phyloP scores from a whole-genome alignment of 306 rosid genomes.

The Fragaria iinumae region DNA sequence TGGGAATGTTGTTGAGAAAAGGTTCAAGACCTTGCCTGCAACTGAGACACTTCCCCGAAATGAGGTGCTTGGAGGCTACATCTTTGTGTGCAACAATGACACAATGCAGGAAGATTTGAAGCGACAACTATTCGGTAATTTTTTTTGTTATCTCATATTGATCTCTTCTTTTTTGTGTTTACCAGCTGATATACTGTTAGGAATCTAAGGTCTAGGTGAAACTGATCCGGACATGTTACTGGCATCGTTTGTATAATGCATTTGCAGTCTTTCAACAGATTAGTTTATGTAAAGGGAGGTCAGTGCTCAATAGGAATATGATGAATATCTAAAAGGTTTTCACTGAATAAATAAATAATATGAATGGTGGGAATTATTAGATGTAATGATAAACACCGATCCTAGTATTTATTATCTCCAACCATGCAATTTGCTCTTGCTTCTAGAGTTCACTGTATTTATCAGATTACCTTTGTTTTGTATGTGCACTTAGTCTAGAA shows the following conservation, averaged over 20 bases:
- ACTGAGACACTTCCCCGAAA: constrained; percentile 95
- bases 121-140: constrained; percentile 88
- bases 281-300: neutral
- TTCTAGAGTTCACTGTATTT: neutral
- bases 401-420: neutral
- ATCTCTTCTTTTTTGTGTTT: neutral
- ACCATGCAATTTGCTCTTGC: neutral
- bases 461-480: neutral
- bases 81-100: constrained; percentile 95
- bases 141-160: neutral
- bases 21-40: constrained; percentile 97
- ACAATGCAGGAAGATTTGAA: constrained; percentile 99
- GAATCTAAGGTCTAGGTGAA: neutral
- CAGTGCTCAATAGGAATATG: neutral
- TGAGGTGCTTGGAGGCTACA: constrained; percentile 99
- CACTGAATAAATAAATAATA: neutral
- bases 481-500: neutral
- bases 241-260: neutral
- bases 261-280: neutral
- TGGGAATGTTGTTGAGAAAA: constrained; percentile 70
- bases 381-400: neutral
- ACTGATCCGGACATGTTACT: neutral
- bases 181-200: neutral
- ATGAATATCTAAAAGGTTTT: neutral
- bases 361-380: neutral